A percentile compares a stretch with the other conserved stretches of the same genome.
phyloP scores from a whole-genome alignment of 225 moss, liverwort and hornwort genomes.

The Thuidium tamariscinum region DNA sequence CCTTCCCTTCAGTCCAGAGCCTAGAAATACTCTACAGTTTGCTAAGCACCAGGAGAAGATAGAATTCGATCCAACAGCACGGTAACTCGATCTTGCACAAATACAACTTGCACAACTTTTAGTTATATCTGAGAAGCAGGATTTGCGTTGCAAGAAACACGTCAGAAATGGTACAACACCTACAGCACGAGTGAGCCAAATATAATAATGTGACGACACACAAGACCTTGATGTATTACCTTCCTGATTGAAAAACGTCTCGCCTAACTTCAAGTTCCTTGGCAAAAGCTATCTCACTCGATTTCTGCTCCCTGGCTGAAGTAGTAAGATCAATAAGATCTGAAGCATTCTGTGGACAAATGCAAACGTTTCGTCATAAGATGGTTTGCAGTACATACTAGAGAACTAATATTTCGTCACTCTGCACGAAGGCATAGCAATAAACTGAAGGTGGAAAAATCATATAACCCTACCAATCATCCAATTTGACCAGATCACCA shows the following conservation, averaged over 20 bases:
- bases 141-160: neutral
- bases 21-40: neutral
- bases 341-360: slow-evolving; percentile 56
- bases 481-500: neutral
- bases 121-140: neutral
- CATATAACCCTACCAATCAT: neutral
- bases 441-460: neutral
- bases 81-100: neutral
- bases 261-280: slow-evolving; percentile 58
- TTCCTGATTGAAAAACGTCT: slow-evolving; percentile 61
- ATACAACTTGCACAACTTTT: neutral
- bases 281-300: slow-evolving; percentile 54
- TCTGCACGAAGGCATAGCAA: neutral
- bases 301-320: slow-evolving; percentile 62
- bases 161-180: neutral
- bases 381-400: neutral
- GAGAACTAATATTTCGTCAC: neutral
- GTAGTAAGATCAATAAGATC: slow-evolving; percentile 83
- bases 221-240: slow-evolving; percentile 23
- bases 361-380: neutral
- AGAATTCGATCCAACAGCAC: neutral
- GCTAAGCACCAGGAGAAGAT: neutral
- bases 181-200: neutral
- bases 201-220: neutral
- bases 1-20: neutral